Percentiles rank a stretch among this genome's conserved stretches.
Conservation (phyloP, 768 basidiomycete species). For the Amanita subjunquillea region DNA sequence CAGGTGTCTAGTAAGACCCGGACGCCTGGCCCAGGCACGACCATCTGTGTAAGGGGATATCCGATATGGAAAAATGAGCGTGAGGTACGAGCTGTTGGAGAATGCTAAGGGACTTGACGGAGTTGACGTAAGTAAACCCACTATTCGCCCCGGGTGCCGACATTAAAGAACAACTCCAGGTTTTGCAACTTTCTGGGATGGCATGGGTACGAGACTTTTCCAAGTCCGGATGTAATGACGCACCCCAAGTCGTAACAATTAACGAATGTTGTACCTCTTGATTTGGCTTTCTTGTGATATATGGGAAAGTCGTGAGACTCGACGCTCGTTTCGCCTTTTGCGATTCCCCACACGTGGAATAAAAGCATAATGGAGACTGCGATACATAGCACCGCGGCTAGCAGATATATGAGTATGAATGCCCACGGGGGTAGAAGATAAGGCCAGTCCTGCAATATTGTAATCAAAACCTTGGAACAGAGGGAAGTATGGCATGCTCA, state of each 20-base stretch:
- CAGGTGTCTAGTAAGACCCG: constrained; percentile 50
- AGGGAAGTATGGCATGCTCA: constrained; percentile 11
- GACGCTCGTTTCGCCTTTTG: constrained; percentile 76
- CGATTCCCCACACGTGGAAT: constrained; percentile 67
- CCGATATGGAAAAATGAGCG: constrained; percentile 75
- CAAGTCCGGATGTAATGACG: constrained; percentile 9
- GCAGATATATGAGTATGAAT: constrained; percentile 56
- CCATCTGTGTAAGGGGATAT: constrained; percentile 82
- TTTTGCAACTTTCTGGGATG: constrained; percentile 47
- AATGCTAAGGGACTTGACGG: background rate
- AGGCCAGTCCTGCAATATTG: constrained; percentile 36
- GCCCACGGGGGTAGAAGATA: constrained; percentile 55
- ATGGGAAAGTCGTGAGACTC: constrained; percentile 82
- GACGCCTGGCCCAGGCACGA: constrained; percentile 61
- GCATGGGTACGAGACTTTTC: background rate
- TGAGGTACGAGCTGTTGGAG: constrained; percentile 50
- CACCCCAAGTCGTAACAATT: constrained; percentile 91
- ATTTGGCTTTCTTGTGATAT: constrained; percentile 60
- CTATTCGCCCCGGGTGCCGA: constrained; percentile 66
- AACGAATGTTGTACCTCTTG: constrained; percentile 65
- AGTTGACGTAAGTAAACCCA: constrained; percentile 25
- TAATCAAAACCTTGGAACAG: background rate
- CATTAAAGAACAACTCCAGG: constrained; percentile 78
- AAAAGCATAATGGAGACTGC: constrained; percentile 40
- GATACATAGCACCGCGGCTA: constrained; percentile 1